Evolutionary conservation across 192 early-diverging fungal species (phyloP), one percentile per base, ranked within the genome.

Genomic region (Pilobolus umbonatus): DNA sequence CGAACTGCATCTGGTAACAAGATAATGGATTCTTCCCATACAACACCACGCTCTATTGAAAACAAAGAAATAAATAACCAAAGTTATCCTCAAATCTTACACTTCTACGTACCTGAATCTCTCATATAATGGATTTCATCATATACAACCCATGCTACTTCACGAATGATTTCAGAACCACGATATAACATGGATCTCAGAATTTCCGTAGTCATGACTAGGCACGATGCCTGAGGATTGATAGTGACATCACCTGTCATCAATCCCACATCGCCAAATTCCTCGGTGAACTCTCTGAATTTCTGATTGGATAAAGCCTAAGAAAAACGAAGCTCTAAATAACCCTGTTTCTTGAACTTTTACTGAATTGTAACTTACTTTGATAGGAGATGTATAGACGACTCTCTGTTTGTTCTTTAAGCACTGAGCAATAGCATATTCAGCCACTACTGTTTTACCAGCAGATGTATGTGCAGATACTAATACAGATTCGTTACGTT

Each of bases 121-220:
- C 93, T 74, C 96, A 98, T 96, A 68, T 98, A 98, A 73, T 97
- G 96, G 52, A 98, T 91, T 80, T 98, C 96, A 65, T 98, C 96
- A 74, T 94, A 98, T 29, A 98, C 81, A 29, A 98, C 92, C 94
- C 94, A 98, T 1, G 93, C 86, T 1, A 98, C 92, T 74, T 98
- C 96, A 45, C 95, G 83, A 83, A 97, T 89, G 44, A 98, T 80
- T 63, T 97, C 94, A 19, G 87, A 91, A 14, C 96, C 96, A 42
- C 94, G 85, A 73, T 98, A 98, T 22, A 98, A 79, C 96, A 98
- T 98, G 39, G 85, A 87, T 26, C 96, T 80, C 48, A 98, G 73
- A 88, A 98, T 98, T 76, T 98, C 96, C 0, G 96, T 98, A 0
- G 96, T 98, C 96, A 98, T 98, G 22, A 98, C 94, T 42, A 97